Percentiles rank a stretch among this genome's conserved stretches.
Evolutionary conservation across 306 rosid species (phyloP).

Genomic region (Canavalia gladiata): DNA sequence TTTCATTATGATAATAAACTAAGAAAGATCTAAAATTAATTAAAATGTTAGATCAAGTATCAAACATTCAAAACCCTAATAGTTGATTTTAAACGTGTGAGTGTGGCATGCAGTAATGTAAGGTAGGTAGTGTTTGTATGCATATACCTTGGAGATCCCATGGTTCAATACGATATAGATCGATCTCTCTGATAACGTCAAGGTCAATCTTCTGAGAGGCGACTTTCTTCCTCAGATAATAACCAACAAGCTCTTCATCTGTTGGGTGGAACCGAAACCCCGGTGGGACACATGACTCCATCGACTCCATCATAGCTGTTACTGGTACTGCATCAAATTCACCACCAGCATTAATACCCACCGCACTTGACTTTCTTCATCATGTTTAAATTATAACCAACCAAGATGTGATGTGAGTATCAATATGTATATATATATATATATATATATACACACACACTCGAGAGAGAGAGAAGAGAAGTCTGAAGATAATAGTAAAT

Average conservation of each 20-base stretch:
- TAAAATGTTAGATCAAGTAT: background rate
- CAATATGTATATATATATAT: background rate
- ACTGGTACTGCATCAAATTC: conserved; percentile 78
- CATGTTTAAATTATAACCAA: conserved; percentile 63
- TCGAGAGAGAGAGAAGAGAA: conserved; percentile 2
- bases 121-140: background rate
- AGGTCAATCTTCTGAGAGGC: conserved; percentile 96
- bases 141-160: conserved; percentile 96
- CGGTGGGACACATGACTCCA: conserved; percentile 89
- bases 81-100: background rate
- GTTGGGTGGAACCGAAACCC: conserved; percentile 98
- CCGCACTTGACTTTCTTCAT: conserved; percentile 56
- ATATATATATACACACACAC: background rate
- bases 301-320: conserved; percentile 54
- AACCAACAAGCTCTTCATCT: conserved; percentile 95
- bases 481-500: conserved; percentile 33
- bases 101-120: background rate
- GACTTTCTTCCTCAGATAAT: conserved; percentile 85
- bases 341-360: conserved; percentile 56
- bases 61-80: conserved; percentile 18
- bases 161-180: conserved; percentile 93
- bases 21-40: too few relatives aligned
- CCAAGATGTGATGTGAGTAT: conserved; percentile 35
- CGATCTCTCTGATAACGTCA: conserved; percentile 94
- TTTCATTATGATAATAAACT: too few relatives aligned